Evolutionary conservation across 108 stramenopile species (phyloP), one percentile per base, ranked within the genome.

Genomic region (Cyclotella cryptica): DNA sequence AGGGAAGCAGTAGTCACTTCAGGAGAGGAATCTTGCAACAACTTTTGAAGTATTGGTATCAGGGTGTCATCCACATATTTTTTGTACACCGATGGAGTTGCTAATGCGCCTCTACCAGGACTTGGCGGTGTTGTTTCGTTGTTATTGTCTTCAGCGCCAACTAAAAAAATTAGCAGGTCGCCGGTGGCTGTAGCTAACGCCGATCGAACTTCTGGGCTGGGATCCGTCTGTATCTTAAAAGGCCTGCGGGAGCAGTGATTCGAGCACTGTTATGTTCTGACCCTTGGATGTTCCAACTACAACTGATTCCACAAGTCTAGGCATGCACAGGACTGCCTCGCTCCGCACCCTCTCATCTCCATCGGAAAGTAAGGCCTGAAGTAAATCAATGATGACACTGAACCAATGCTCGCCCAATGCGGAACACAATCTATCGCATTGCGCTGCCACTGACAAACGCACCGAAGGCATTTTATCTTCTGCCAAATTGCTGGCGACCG

Each of bases 341-440:
- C 89, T 87, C 54, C 95, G 71, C 62, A 96, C 95, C 21, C 87
- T 77, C 61, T 94, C 95, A 68, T 94, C 93, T 14, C 83, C 81
- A 84, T 96, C 95, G 0, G 87, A 69, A 35, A 96, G 71, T 54
- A 96, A 71, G 0, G 90, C 91, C 44, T 90, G 87, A 29, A 96
- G 80, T 21, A 94, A 87, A 75, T 96, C 95, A 76, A 93, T 92
- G n/a, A 96, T 88, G 55, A 96, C 92, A 66, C 86, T 91, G 27
- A 89, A 92, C 95, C 95, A 96, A 71, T 96, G 93, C 70, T 92
- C 93, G 13, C 95, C 95, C 28, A 96, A 67, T 17, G 95, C 93
- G 63, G 87, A 84, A 52, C 90, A 91, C 7, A 96, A 71, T 45
- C 95, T 79, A 79, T 96, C 95, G 61, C 93, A 93, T 62, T 96